These are phyloP conservation scores for Phaeotremella skinneri DNA, from an alignment of 768 basidiomycete species.

Conservation along the genomic window DNA sequence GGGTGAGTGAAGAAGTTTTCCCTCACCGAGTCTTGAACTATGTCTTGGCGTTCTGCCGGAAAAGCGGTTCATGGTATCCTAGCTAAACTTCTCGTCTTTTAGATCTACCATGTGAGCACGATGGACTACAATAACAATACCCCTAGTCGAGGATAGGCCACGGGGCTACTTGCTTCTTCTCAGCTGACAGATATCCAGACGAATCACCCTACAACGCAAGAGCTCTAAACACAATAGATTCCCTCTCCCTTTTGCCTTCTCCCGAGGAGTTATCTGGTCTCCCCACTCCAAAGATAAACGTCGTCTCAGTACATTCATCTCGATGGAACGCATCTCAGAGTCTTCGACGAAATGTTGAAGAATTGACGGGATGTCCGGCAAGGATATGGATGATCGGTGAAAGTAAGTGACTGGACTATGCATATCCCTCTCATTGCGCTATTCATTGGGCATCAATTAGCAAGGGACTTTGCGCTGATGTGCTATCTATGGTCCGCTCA, in stretches of 20 bases:
- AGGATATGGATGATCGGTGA: conserved; percentile 24
- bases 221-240: conserved; percentile 1
- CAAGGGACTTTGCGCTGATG: neutral
- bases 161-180: neutral
- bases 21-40: no score
- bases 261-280: neutral
- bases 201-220: conserved; percentile 6
- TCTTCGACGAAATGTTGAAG: conserved; percentile 2
- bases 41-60: no score
- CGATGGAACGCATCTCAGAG: conserved; percentile 6
- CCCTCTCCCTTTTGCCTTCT: no score
- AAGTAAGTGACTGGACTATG: no score
- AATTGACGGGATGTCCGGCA: conserved; percentile 14
- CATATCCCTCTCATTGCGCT: no score
- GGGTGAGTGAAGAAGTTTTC: no score
- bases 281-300: conserved; percentile 8
- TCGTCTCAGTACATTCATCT: conserved; percentile 16
- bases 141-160: no score
- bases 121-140: no score
- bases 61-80: no score
- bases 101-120: conserved; percentile 20
- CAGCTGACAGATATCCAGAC: conserved; percentile 1
- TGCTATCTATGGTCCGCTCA: no score
- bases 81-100: no score
- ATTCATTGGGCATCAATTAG: neutral